Base-by-base conservation (phyloP, 257 asterid species). In the Gentiana macrophylla region DNA sequence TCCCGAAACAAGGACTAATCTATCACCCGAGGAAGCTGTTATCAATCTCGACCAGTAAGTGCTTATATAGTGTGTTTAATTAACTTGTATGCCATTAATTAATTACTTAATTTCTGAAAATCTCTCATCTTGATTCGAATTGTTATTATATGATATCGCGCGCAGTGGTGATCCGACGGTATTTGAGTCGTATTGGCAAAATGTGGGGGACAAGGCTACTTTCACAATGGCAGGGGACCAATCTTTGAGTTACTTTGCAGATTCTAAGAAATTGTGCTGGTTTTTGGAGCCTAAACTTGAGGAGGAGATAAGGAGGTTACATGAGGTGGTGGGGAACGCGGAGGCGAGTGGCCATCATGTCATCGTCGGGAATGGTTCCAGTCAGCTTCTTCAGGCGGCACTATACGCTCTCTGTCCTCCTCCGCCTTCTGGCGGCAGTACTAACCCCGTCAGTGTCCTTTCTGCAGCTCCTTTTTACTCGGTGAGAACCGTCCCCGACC, bases 401-500 rank as follows among this genome's bases (percentile, higher is more conserved):
- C 50, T 84, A 1, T 91, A 69, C 61, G 96, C 95, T 48, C 81
- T 90, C 6, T 65, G 84, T 43, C 61, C 76, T 7, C 36, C 64
- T 1, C 66, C 74, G 54, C 64, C 67, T 0, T 70, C 80, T 7
- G 24, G 24, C 24, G 24, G 24, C 24, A 24, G 24, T 24, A 24
- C 24, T 24, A 56, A 76, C 15, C 94, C 95, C 0, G 60, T 76
- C 69, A 72, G 67, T 62, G 87, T 91, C 3, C 87, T 91, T 5
- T 73, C 86, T 0, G 92, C 92, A 0, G 66, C 85, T 8, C 98
- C 96, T n/a, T 84, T 75, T 65, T 86, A 91, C 68, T 86, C 95
- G 68, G 95, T 86, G 34, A 55, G 81, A 9, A 10, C 36, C 2
- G 41, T 15, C 57, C 46, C 9, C 9, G 8, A 35, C 37, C 35